Base-by-base conservation (phyloP, 2,329 filamentous ascomycete genomes). In the Sordariomycetes sp. region DNA sequence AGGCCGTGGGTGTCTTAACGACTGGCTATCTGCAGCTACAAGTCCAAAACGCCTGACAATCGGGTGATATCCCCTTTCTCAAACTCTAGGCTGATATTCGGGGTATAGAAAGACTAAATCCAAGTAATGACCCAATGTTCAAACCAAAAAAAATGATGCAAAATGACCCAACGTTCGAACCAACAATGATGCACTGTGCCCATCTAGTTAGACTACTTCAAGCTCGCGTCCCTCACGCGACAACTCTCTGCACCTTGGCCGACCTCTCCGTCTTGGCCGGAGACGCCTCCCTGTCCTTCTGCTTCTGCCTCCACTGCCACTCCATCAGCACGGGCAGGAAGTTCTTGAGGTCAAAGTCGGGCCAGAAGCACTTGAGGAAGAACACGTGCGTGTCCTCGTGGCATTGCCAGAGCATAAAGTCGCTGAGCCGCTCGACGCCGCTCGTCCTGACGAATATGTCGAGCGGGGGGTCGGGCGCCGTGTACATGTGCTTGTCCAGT, bases 381-480 rank as follows among this genome's bases (percentile, higher is more conserved):
- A 95, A 90, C 62, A 99, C 88, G 60, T 96, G 88, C 0, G 94
- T 97, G 62, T 93, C 80, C 68, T 96, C 84, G 68, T 97, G 92
- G 66, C 90, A 94, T 72, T 99, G 94, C 94, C 94, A 99, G 37
- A 99, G 84, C 92, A 99, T 94, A 66, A 97, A 99, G 70, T 99
- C 94, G 68, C 91, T 97, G 60, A 99, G 76, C 54, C 94, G 82
- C 71, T 92, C 88, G 16, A 99, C 94, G 32, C 92, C 93, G 62
- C 91, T 97, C 4, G 94, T 99, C 55, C 94, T 85, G 55, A 99
- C 81, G 58, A 99, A 85, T 14, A 99, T 80, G 68, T 99, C 94
- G 50, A 97, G 76, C 1, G 94, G 94, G 18, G 94, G 94, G 61
- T 89, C 86, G 57, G 85, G 83, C 54, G 87, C 83, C 3, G 93